Conservation (phyloP, 495 filamentous ascomycete genomes). For the Neurospora sp. region DNA sequence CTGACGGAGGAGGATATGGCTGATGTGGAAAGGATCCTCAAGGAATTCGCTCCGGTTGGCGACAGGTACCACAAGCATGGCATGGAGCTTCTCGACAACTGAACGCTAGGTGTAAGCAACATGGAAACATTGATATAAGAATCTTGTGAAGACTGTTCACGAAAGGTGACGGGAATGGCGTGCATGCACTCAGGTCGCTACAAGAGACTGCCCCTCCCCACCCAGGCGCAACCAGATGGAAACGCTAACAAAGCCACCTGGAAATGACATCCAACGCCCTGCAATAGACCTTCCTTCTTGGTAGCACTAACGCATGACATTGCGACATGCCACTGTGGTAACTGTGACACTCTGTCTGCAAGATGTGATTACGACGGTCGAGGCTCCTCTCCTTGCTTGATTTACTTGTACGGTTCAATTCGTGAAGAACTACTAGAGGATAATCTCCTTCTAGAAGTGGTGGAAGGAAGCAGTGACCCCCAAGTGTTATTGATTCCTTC, state of each 20-base stretch:
- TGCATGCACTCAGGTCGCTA: not conserved
- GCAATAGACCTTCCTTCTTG: not conserved
- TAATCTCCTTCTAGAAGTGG: not conserved
- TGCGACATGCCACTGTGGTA: not conserved
- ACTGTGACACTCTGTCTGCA: not conserved
- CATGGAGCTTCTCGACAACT: conserved; percentile 11
- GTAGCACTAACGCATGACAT: not conserved
- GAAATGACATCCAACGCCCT: not conserved
- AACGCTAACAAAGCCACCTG: not conserved
- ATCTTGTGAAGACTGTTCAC: not conserved
- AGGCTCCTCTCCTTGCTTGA: not conserved
- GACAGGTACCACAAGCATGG: conserved; percentile 25
- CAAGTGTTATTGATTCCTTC: not conserved
- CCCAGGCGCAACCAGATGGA: not conserved
- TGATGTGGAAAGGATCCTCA: conserved; percentile 35
- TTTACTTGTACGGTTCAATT: not conserved
- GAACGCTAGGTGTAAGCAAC: not conserved
- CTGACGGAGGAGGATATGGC: conserved; percentile 39
- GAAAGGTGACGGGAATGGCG: not conserved
- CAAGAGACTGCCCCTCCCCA: not conserved
- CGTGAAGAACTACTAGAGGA: not conserved
- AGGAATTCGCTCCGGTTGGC: conserved; percentile 29
- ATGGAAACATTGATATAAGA: not conserved
- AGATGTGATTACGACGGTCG: not conserved
- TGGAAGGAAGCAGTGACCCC: no score